Evolutionary conservation across 495 filamentous ascomycete species (phyloP).

Genomic region (Penicillium fimorum): DNA sequence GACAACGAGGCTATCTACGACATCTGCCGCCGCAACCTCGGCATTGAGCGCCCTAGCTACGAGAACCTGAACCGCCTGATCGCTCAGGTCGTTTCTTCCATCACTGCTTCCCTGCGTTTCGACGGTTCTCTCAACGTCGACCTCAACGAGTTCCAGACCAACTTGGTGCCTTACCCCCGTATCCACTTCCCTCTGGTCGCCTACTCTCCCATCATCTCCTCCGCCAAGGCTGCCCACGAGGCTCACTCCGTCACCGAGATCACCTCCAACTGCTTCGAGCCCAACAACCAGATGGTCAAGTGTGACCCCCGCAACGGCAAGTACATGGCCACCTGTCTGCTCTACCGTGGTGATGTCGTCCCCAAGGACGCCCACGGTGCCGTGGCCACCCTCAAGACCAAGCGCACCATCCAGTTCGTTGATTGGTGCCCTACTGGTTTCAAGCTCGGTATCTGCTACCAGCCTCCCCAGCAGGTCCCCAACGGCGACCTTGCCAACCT

Average conservation of each 20-base stretch:
- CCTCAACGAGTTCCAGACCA: slow-evolving; percentile 99
- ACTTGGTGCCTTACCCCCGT: slow-evolving; percentile 96
- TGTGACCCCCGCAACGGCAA: slow-evolving; percentile 98
- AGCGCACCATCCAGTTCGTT: slow-evolving; percentile 97
- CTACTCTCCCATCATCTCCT: slow-evolving; percentile 91
- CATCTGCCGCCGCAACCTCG: slow-evolving; percentile 96
- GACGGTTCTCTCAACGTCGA: slow-evolving; percentile 99
- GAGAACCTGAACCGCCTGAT: slow-evolving; percentile 99
- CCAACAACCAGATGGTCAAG: slow-evolving; percentile 97
- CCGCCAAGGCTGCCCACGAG: slow-evolving; percentile 92
- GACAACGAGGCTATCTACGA: slow-evolving; percentile 99
- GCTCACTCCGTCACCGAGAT: slow-evolving; percentile 68
- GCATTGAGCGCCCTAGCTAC: slow-evolving; percentile 93
- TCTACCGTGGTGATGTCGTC: slow-evolving; percentile 98
- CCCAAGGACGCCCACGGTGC: slow-evolving; percentile 91
- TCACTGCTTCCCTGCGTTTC: slow-evolving; percentile 97
- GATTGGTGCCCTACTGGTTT: slow-evolving; percentile 99
- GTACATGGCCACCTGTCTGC: slow-evolving; percentile 98
- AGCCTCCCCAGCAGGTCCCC: slow-evolving; percentile 90
- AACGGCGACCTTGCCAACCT: slow-evolving; percentile 97
- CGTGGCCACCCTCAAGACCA: slow-evolving; percentile 94
- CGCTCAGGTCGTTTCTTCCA: slow-evolving; percentile 97
- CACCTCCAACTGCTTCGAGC: slow-evolving; percentile 70
- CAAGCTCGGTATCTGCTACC: slow-evolving; percentile 99
- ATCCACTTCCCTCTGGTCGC: slow-evolving; percentile 98